Evolutionary conservation across 257 asterid genomes (phyloP), one percentile per base, ranked within the genome.

Genomic region (Cynanchum wilfordii): DNA sequence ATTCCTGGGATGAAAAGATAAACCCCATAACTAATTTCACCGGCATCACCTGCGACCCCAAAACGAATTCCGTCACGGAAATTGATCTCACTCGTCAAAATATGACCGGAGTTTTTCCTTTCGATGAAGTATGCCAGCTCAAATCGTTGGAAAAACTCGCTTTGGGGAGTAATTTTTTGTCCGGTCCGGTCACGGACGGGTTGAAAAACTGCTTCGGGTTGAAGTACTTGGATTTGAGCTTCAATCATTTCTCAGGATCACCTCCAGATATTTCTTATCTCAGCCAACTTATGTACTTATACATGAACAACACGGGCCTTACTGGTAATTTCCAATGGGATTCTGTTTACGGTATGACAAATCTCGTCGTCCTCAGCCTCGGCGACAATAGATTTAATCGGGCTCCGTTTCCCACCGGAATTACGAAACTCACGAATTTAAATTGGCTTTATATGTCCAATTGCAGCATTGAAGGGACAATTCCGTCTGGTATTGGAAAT

Each of bases 401-500:
- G 3, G 66, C 87, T 6, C 80, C 76, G 10, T 91, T 94, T 66
- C 99, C 97, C 2, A 12, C 7, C 0, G 82, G 25, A 82, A 66
- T 91, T 44, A 16, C 80, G 55, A 76, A 73, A 66, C 89, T 84
- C 40, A 74, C 73, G 58, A 84, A 65, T 1, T 76, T 94, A 60
- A 82, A 67, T 15, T 87, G 84, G 95, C 82, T 94, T 5, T 94
- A 91, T 73, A 15, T 94, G 59, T 59, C 97, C 1, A 88, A 85
- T 67, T 89, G 96, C 66, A 85, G 89, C 74, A 82, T 94, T 47
- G 81, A 57, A 52, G 99, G 98, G 10, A 56, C 59, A 51, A 91
- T 94, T 59, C 98, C 97, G 0, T 81, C 87, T 9, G 93, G 65
- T 60, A 94, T 94, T 70, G 96, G 98, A 51, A 82, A 89, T 65